Evolutionary conservation across 345 rosid species (phyloP).

Genomic region (Camelina hispida): DNA sequence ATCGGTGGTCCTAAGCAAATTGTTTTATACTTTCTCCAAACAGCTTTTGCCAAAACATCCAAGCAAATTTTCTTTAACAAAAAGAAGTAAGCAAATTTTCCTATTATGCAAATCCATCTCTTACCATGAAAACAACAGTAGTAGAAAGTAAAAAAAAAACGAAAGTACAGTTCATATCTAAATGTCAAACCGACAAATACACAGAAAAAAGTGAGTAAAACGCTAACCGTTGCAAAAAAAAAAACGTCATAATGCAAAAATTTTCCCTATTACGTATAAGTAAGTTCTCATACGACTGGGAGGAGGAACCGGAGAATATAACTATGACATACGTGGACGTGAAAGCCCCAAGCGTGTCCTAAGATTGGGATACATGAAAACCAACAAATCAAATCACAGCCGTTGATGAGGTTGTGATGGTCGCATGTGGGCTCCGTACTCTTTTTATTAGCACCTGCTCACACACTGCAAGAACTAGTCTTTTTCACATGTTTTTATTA

Average conservation of each 20-base stretch:
- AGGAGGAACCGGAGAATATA: neutral
- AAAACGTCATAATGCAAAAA: neutral
- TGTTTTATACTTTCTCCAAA: neutral
- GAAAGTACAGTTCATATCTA: neutral
- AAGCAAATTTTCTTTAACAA: neutral
- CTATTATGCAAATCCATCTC: neutral
- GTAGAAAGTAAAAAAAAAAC: neutral
- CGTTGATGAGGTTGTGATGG: conserved; percentile 26
- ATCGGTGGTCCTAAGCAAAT: too few species aligned
- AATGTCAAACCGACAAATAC: conserved; percentile 5
- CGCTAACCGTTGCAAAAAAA: neutral
- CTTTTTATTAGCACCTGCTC: conserved; percentile 40
- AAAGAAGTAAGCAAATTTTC: neutral
- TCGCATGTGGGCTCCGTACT: conserved; percentile 35
- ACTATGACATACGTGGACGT: conserved; percentile 25
- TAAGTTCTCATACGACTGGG: conserved; percentile 9
- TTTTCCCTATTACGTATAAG: neutral
- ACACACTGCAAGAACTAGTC: conserved; percentile 42
- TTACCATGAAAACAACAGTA: neutral
- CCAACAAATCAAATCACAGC: conserved; percentile 11
- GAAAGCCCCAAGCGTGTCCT: conserved; percentile 29
- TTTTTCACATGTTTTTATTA: conserved; percentile 18
- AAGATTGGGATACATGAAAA: conserved; percentile 31
- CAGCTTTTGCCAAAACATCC: neutral
- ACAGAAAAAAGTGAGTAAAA: neutral